These are phyloP conservation scores for Marchantia polymorpha DNA, from an alignment of 225 moss, liverwort and hornwort genomes.

Conservation along the genomic window DNA sequence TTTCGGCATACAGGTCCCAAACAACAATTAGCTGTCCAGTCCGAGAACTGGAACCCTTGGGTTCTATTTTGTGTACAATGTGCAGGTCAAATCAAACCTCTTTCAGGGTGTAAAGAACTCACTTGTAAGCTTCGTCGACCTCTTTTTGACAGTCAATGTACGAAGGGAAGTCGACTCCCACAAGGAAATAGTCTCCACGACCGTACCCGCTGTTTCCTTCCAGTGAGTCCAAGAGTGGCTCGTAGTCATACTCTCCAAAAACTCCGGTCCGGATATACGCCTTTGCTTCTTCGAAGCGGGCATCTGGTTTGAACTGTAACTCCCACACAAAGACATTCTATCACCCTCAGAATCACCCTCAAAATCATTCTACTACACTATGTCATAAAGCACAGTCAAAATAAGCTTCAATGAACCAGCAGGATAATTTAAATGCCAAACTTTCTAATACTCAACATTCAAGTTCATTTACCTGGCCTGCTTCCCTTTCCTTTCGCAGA, in stretches of 20 bases:
- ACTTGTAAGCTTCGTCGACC: slow-evolving; percentile 47
- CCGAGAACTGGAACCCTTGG: background rate
- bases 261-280: slow-evolving; percentile 35
- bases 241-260: slow-evolving; percentile 44
- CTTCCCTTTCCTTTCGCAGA: slow-evolving; percentile 41
- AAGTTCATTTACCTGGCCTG: slow-evolving; percentile 31
- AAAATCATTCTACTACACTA: too few species aligned
- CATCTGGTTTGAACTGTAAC: slow-evolving; percentile 45
- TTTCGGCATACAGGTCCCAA: background rate
- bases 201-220: slow-evolving; percentile 55
- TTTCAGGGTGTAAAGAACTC: background rate
- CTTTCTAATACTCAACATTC: background rate
- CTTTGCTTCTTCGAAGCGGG: slow-evolving; percentile 47
- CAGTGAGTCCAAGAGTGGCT: slow-evolving; percentile 42
- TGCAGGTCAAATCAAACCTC: background rate
- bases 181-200: slow-evolving; percentile 53
- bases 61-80: background rate
- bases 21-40: background rate
- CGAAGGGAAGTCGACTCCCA: slow-evolving; percentile 46
- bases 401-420: background rate
- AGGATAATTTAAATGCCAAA: too few species aligned
- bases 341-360: too few species aligned
- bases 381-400: too few species aligned
- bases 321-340: background rate
- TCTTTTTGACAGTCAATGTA: slow-evolving; percentile 44